These are phyloP conservation scores for Wakefieldia striispora DNA, from an alignment of 768 basidiomycete genomes.

Conservation along the genomic window DNA sequence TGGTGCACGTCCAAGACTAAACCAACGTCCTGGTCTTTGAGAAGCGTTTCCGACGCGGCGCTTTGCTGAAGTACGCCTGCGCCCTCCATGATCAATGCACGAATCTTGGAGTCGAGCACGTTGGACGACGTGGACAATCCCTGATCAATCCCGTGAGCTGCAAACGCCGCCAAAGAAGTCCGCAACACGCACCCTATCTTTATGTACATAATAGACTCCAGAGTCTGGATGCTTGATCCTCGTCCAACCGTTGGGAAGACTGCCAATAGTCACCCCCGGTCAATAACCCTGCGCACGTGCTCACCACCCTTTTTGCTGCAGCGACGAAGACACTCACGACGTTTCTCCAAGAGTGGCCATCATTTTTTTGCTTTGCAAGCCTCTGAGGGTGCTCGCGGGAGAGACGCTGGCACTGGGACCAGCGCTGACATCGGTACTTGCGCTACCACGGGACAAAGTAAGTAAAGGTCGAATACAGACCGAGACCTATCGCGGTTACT, in stretches of 20 bases:
- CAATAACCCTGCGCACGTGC: background rate
- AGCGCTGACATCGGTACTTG: too few relatives aligned
- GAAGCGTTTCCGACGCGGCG: slow-evolving; percentile 1
- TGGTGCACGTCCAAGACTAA: slow-evolving; percentile 18
- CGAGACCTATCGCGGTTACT: too few relatives aligned
- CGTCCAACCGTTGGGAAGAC: slow-evolving; percentile 27
- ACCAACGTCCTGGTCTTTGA: slow-evolving; percentile 9
- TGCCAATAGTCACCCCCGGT: slow-evolving; percentile 1
- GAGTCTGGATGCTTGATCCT: slow-evolving; percentile 31
- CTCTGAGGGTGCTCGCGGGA: slow-evolving; percentile 18
- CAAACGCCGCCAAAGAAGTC: background rate
- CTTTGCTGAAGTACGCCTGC: slow-evolving; percentile 7
- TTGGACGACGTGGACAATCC: slow-evolving; percentile 12
- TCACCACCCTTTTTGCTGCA: too few relatives aligned
- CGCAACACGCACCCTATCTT: slow-evolving; percentile 26
- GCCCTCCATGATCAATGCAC: slow-evolving; percentile 12
- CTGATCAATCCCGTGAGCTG: slow-evolving; percentile 2
- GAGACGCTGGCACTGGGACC: background rate
- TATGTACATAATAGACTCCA: slow-evolving; percentile 31
- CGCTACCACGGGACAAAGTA: background rate
- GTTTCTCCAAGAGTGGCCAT: background rate
- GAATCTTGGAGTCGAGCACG: slow-evolving; percentile 2
- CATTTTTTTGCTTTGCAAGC: slow-evolving; percentile 4
- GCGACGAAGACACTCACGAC: slow-evolving; percentile 9
- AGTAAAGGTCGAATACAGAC: background rate